Base-by-base conservation (phyloP, 495 filamentous ascomycete species). In the Chaetomium fimeti region DNA sequence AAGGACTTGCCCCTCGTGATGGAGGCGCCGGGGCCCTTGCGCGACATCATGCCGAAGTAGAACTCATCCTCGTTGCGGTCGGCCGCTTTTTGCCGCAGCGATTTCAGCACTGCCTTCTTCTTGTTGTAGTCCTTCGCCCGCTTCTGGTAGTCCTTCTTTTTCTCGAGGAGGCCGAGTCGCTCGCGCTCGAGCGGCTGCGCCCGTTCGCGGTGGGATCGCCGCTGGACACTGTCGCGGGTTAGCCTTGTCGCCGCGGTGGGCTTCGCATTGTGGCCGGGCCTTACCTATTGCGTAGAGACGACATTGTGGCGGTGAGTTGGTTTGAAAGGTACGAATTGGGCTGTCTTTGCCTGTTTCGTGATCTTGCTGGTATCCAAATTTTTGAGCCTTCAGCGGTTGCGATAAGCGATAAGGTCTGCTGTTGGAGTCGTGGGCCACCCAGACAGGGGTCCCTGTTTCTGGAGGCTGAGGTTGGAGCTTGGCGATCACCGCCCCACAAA, bases 1-100 rank as follows among this genome's bases (percentile, higher is more conserved):
- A 75, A 79, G 32, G 68, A 72, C 65, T 77, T 75, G 43, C 78
- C 78, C 3, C 72, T 73, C 16, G 76, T 72, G 12, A 76, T 63
- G 29, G 61, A 13, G 20, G 67, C 56, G 8, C 72, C 72, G 16
- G 72, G 66, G 20, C 81, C 80, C 36, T 73, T 69, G 38, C 81
- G 80, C 56, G 79, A 83, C 75, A 95, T 84, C 94, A 98, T 98
- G 27, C 87, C 89, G 72, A 91, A 97, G 77, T 90, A 87, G 81
- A 98, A 98, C 76, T 97, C 92, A 85, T 98, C 94, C 47, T 93
- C 91, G 75, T 98, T 98, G 66, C 91, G 88, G 48, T 94, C 87
- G 61, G 84, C 82, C 25, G 89, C 93, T 77, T 96, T 97, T 64
- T 88, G 82, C 67, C 87, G 83, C 20, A 98, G 86, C 3, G 85